Evolutionary conservation across 768 basidiomycete genomes (phyloP), one percentile per base, ranked within the genome.

Genomic region (Hypsizygus marmoreus): DNA sequence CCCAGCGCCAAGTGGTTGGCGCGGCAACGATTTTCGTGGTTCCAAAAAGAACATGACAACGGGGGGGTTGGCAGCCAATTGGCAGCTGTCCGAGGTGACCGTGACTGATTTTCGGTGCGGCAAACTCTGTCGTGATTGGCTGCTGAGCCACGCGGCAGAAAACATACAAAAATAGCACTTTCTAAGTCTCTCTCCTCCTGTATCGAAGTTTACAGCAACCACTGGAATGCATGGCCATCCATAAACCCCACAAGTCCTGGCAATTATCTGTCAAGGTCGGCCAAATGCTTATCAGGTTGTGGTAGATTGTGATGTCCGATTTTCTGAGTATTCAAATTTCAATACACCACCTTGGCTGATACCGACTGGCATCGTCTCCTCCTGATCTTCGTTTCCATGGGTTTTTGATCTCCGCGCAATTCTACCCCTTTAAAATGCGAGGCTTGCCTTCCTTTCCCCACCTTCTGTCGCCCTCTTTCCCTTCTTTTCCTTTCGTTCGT

Each of bases 401-500:
- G 43, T 51, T 60, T 43, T 47, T 48, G 47, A 59, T 57, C 43
- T 56, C 52, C 56, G 41, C 42, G 38, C 47, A 29, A 35, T 34
- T 26, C 29, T 45, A 48, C 36, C 46, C 50, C 42, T 56, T 58
- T 65, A 66, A 64, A 65, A 58, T 43, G 44, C 30, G 34, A 24
- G n/a, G 19, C 13, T 23, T 40, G 23, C 49, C 45, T 32, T 31
- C 31, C 34, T 37, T 42, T 57, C 54, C 54, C 54, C 53, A 40
- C 56, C 51, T 50, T 53, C 44, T 47, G 50, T 47, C 42, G 45
- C 45, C 55, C 57, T 49, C 45, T 40, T 55, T 58, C 59, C 64
- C 69, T 74, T 63, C 68, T 69, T 68, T 70, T 72, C 62, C 67
- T 71, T 69, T 63, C 59, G 50, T 60, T 59, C 60, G 53, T 66